These are phyloP conservation scores for Cryptomeria japonica DNA, from an alignment of 75 land plant species.

Conservation along the genomic window DNA sequence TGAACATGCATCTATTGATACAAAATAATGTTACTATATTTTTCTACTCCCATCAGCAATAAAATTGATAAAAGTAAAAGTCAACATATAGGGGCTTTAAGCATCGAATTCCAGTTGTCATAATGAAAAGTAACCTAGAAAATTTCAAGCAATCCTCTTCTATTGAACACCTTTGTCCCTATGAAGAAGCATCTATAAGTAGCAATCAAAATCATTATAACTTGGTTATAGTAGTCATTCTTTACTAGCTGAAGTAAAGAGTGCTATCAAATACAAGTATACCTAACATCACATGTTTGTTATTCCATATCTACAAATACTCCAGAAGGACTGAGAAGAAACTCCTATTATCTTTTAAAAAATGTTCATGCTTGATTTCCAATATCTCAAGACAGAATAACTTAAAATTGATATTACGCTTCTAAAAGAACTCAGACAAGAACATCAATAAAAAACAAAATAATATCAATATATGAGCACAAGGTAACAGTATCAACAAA, in stretches of 20 bases:
- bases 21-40: background rate
- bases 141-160: background rate
- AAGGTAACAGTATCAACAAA: slow-evolving; percentile 18
- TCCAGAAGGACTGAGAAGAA: background rate
- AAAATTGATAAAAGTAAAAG: background rate
- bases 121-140: background rate
- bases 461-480: background rate
- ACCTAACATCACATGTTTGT: background rate
- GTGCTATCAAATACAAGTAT: background rate
- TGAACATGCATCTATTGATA: background rate
- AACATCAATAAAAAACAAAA: background rate
- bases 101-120: background rate
- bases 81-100: background rate
- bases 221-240: background rate
- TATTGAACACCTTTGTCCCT: background rate
- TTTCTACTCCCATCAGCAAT: background rate
- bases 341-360: background rate
- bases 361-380: slow-evolving; percentile 1
- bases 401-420: background rate
- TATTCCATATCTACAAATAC: background rate
- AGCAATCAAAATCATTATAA: background rate
- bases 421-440: background rate
- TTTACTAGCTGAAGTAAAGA: background rate
- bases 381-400: background rate
- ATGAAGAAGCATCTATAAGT: background rate